Base-by-base conservation (phyloP, 2,329 filamentous ascomycete genomes). In the Botrytis elliptica region DNA sequence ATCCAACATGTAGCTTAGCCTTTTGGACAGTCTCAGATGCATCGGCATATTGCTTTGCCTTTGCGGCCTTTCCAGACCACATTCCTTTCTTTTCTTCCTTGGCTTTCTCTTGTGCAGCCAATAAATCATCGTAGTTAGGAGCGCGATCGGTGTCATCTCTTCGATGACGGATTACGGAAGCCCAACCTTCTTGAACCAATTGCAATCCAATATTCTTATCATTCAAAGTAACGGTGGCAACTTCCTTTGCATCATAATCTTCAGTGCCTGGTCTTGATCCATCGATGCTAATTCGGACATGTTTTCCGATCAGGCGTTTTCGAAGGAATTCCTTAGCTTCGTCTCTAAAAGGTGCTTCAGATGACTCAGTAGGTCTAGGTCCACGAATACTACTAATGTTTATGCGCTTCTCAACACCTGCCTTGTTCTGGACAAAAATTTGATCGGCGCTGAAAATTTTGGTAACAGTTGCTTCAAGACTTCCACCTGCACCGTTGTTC, bases 321-420 rank as follows among this genome's bases (percentile, higher is more conserved):
- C 96, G 91, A 76, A 98, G 83, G 81, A 95, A 98, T 82, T 99
- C 96, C 86, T 99, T 99, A 46, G 96, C 95, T 81, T 98, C 95
- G 20, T 96, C 92, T 77, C 90, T 89, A 86, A 95, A 99, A 0
- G 94, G 94, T 59, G 93, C 88, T 83, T 98, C 95, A 73, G 93
- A 92, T 33, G 93, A 89, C 82, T 98, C 95, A 66, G 90, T 92
- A 4, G 92, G 89, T 81, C 97, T 95, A n/a, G 96, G 96, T 73
- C 96, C 95, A 75, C 96, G 91, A 74, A 98, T 89, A 82, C 95
- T 98, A 86, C 94, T 97, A 74, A 99, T 86, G 82, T 91, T 97
- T 82, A 98, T 91, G 79, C 94, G 91, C 87, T 94, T 97, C 85
- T 99, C 96, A 7, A 85, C 86, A 12, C 95, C 95, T 64, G 90